Evolutionary conservation across 208 protist species (phyloP).

Genomic region (Phytomonas serpens): DNA sequence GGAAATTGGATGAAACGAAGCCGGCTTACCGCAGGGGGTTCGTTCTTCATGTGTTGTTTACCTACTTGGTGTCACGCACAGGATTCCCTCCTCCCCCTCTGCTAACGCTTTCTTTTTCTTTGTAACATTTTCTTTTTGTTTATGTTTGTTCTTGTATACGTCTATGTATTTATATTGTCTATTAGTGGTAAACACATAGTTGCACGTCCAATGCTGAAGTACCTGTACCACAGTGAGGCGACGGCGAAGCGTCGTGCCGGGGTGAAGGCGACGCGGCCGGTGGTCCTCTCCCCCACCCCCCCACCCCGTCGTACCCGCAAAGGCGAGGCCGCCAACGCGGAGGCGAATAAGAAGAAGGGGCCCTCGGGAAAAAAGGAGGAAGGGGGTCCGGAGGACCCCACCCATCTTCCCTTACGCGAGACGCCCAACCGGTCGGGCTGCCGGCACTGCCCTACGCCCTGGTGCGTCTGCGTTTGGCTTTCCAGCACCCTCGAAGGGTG

Average conservation of each 20-base stretch:
- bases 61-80: no score
- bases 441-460: slow-evolving; percentile 31
- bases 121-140: not conserved
- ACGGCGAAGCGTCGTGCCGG: slow-evolving; percentile 5
- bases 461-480: slow-evolving; percentile 54
- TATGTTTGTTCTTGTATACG: slow-evolving; percentile 12
- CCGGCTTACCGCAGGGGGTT: no score
- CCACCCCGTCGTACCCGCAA: not conserved
- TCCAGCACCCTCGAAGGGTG: slow-evolving; percentile 22
- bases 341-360: not conserved
- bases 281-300: not conserved
- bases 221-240: slow-evolving; percentile 15
- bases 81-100: not conserved
- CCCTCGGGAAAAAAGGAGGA: slow-evolving; percentile 11
- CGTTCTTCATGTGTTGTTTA: no score
- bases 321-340: not conserved
- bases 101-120: no score
- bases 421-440: slow-evolving; percentile 40
- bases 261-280: not conserved
- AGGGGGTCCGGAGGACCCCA: slow-evolving; percentile 35
- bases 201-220: slow-evolving; percentile 32
- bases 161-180: slow-evolving; percentile 6
- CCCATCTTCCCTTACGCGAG: slow-evolving; percentile 33
- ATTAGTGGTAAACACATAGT: not conserved
- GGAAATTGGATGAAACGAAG: no score